A percentile compares a stretch with the other conserved stretches of the same genome.
These are phyloP conservation scores for Fusarium nurragi DNA, from an alignment of 2,329 filamentous ascomycete genomes.

Conservation along the genomic window DNA sequence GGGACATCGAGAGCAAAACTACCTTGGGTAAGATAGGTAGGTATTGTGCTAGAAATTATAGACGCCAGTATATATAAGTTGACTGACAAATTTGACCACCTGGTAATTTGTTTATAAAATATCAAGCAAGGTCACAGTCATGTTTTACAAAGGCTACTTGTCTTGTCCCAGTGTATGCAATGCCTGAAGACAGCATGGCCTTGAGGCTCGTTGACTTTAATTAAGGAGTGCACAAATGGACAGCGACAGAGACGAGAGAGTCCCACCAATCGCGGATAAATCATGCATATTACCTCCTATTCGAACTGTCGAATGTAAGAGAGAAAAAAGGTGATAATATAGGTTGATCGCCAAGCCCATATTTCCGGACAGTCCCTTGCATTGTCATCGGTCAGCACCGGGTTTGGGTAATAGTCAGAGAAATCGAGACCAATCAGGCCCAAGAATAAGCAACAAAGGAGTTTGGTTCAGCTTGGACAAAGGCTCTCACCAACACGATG, in stretches of 20 bases:
- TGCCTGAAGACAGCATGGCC: background rate
- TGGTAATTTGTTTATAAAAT: background rate
- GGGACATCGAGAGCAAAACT: too few species aligned
- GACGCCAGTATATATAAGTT: background rate
- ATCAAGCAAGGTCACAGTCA: background rate
- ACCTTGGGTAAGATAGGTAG: too few species aligned
- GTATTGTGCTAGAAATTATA: background rate
- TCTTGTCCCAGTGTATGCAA: background rate
- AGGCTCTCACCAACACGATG: conserved; percentile 6
- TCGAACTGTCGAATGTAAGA: conserved; percentile 1
- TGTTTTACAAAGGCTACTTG: too few species aligned
- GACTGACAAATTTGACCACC: background rate
- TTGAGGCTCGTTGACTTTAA: background rate
- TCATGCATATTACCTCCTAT: conserved; percentile 14
- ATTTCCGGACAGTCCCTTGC: conserved; percentile 9
- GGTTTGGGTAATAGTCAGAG: conserved; percentile 1
- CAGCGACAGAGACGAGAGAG: background rate
- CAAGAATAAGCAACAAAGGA: conserved; percentile 6
- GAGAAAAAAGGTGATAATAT: background rate
- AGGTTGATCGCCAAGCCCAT: conserved; percentile 2
- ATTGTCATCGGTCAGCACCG: conserved; percentile 10
- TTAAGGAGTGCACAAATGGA: background rate
- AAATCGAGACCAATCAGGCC: conserved; percentile 20
- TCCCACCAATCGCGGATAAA: background rate
- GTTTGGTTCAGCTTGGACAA: conserved; percentile 1